These are phyloP conservation scores for Yamadazyma jaroonii DNA, from an alignment of 1,139 yeast species.

Conservation along the genomic window DNA sequence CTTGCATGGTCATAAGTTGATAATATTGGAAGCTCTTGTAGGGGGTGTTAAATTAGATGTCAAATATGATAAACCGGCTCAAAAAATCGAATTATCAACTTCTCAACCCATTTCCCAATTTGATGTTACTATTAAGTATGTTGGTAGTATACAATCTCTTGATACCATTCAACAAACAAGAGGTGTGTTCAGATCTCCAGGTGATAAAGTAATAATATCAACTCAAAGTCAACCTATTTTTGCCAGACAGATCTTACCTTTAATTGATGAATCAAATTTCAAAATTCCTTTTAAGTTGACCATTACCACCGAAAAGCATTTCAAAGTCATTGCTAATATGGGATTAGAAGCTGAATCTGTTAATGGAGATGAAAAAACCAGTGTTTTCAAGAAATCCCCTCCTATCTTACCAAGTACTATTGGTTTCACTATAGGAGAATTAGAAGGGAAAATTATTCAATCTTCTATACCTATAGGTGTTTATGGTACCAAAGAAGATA, in stretches of 20 bases:
- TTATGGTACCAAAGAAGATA: constrained; percentile 55
- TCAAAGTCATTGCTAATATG: constrained; percentile 51
- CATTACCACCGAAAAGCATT: constrained; percentile 42
- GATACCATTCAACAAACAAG: constrained; percentile 7
- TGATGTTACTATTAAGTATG: constrained; percentile 2
- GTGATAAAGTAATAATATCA: constrained; percentile 51
- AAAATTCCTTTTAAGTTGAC: constrained; percentile 52
- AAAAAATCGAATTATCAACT: constrained; percentile 6
- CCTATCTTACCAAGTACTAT: constrained; percentile 60
- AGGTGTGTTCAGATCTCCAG: constrained; percentile 15
- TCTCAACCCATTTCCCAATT: not conserved
- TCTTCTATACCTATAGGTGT: constrained; percentile 43
- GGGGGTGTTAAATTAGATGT: constrained; percentile 8
- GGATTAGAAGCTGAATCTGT: constrained; percentile 18
- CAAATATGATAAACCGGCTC: constrained; percentile 3
- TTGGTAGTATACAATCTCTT: constrained; percentile 5
- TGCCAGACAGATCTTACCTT: constrained; percentile 61
- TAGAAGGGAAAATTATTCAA: constrained; percentile 44
- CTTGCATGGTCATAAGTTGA: constrained; percentile 11
- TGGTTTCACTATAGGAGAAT: constrained; percentile 65
- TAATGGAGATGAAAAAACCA: constrained; percentile 25
- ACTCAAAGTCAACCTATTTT: constrained; percentile 72
- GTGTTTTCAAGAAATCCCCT: constrained; percentile 51
- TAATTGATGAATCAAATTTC: constrained; percentile 58
- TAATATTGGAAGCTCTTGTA: constrained; percentile 12